These are phyloP conservation scores for Cordia subcordata DNA, from an alignment of 257 asterid genomes.

Conservation along the genomic window DNA sequence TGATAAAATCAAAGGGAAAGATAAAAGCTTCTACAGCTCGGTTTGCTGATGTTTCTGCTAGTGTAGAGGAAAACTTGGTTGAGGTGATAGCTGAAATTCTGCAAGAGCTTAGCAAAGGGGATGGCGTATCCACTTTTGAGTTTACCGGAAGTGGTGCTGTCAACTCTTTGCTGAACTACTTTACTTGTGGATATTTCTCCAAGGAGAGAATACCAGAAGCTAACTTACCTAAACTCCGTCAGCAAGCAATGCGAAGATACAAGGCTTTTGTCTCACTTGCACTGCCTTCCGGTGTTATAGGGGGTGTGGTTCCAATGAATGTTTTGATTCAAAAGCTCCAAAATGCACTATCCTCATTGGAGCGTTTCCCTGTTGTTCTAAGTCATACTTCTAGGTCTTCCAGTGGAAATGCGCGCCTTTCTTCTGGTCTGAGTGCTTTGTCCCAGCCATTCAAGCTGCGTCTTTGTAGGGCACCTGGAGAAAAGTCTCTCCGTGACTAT, in stretches of 20 bases:
- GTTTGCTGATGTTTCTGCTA: slow-evolving; percentile 44
- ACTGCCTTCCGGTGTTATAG: slow-evolving; percentile 53
- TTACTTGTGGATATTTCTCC: slow-evolving; percentile 79
- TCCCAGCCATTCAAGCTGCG: slow-evolving; percentile 93
- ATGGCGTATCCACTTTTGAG: slow-evolving; percentile 97
- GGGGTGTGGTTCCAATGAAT: slow-evolving; percentile 59
- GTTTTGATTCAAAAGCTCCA: slow-evolving; percentile 88
- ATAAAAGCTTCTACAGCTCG: slow-evolving; percentile 59
- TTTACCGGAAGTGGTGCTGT: slow-evolving; percentile 96
- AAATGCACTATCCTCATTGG: slow-evolving; percentile 83
- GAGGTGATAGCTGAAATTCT: slow-evolving; percentile 72
- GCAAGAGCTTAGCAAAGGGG: slow-evolving; percentile 82
- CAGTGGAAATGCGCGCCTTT: slow-evolving; percentile 72
- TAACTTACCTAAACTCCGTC: slow-evolving; percentile 67
- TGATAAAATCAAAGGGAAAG: slow-evolving; percentile 72
- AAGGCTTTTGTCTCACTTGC: slow-evolving; percentile 74
- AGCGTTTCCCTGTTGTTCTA: slow-evolving; percentile 90
- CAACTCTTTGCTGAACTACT: slow-evolving; percentile 73
- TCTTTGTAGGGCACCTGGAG: slow-evolving; percentile 94
- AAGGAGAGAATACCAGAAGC: slow-evolving; percentile 70
- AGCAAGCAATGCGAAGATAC: slow-evolving; percentile 83
- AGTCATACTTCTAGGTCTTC: slow-evolving; percentile 82
- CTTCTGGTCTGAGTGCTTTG: slow-evolving; percentile 89
- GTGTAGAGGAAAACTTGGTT: slow-evolving; percentile 64
- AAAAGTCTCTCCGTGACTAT: slow-evolving; percentile 94